phyloP scores from a whole-genome alignment of 345 rosid genomes.

The Tarenaya hassleriana region DNA sequence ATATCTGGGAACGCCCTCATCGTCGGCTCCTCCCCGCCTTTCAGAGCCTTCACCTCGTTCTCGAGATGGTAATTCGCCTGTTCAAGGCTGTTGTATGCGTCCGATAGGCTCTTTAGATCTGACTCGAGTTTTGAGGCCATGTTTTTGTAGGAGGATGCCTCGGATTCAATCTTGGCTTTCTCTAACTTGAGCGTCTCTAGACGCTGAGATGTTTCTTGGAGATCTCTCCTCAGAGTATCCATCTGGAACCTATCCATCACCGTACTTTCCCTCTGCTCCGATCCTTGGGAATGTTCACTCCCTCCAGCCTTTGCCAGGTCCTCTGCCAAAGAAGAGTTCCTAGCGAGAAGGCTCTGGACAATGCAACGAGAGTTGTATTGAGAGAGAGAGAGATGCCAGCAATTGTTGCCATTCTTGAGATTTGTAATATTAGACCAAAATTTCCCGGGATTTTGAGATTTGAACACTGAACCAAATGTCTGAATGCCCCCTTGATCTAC shows the following conservation, averaged over 20 bases:
- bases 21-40: slow-evolving; percentile 42
- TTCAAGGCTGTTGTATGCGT: slow-evolving; percentile 89
- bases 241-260: slow-evolving; percentile 60
- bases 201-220: slow-evolving; percentile 69
- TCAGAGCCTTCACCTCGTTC: slow-evolving; percentile 66
- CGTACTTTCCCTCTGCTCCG: slow-evolving; percentile 45
- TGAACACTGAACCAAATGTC: no score
- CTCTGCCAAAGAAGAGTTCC: slow-evolving; percentile 84
- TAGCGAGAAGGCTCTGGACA: slow-evolving; percentile 67
- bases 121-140: slow-evolving; percentile 73
- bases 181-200: slow-evolving; percentile 66
- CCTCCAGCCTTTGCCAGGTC: slow-evolving; percentile 68
- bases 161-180: slow-evolving; percentile 59
- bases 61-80: slow-evolving; percentile 72
- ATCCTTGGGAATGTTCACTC: slow-evolving; percentile 39
- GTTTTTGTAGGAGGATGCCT: slow-evolving; percentile 59
- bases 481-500: no score
- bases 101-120: slow-evolving; percentile 76
- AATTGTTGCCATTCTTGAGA: no score
- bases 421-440: no score
- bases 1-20: slow-evolving; percentile 42
- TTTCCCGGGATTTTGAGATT: no score
- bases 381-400: no score
- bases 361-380: background rate
- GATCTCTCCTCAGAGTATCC: slow-evolving; percentile 71